Percentiles rank a stretch among this genome's conserved stretches.
phyloP scores from a whole-genome alignment of 139 green algal species.

The Deuterostichococcus epilithicus region DNA sequence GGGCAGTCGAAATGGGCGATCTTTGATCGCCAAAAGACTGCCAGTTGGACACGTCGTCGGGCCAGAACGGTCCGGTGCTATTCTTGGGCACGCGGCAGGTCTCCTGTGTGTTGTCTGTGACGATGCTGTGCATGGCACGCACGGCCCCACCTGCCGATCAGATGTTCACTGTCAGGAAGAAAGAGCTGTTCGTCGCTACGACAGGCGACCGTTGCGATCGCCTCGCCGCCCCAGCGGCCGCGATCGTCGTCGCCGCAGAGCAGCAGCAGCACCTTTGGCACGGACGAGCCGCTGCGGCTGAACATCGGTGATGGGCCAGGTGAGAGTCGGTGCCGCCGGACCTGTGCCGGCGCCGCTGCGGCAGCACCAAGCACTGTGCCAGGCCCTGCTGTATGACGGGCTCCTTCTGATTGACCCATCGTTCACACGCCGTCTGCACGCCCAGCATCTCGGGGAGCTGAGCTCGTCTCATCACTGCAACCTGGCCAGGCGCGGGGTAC shows the following conservation, averaged over 20 bases:
- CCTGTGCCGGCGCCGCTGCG: neutral
- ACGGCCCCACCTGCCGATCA: neutral
- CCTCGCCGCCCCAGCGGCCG: neutral
- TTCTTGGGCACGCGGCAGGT: neutral
- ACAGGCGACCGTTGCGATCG: neutral
- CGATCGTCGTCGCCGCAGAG: neutral
- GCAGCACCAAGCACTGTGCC: too few relatives aligned
- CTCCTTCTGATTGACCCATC: too few relatives aligned
- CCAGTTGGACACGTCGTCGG: neutral
- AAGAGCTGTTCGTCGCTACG: neutral
- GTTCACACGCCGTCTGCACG: too few relatives aligned
- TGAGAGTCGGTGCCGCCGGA: neutral
- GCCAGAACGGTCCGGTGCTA: neutral
- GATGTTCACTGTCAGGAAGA: neutral
- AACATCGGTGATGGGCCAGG: constrained; percentile 22
- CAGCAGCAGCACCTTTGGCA: neutral
- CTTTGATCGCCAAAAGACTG: neutral
- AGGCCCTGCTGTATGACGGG: too few relatives aligned
- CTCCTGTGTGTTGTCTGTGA: neutral
- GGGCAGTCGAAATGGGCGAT: neutral
- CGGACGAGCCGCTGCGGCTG: constrained; percentile 12
- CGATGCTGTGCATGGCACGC: neutral
- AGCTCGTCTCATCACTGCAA: too few relatives aligned
- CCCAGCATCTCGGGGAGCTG: too few relatives aligned
- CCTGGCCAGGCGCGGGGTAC: neutral